These are phyloP conservation scores for Eudorina sp. DNA, from an alignment of 139 green algal genomes.

Conservation along the genomic window DNA sequence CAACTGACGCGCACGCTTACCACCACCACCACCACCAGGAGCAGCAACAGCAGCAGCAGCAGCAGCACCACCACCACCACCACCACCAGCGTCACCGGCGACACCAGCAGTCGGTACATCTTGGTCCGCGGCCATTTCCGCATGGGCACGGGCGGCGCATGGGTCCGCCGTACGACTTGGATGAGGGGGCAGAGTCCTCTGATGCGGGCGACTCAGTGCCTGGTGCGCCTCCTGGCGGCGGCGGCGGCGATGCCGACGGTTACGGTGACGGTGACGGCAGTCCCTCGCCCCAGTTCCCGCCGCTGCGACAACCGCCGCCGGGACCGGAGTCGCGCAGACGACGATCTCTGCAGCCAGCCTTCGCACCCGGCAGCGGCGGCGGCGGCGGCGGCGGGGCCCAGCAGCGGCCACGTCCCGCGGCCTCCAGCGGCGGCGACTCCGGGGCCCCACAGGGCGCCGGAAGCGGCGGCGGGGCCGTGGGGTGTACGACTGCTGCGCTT, in stretches of 20 bases:
- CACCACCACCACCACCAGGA: neutral
- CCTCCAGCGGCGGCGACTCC: conserved; percentile 10
- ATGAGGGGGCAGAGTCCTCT: neutral
- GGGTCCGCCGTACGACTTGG: neutral
- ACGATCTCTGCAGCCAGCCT: neutral
- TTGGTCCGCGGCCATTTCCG: too few species aligned
- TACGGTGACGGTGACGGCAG: neutral
- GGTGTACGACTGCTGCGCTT: too few species aligned
- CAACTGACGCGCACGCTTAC: too few species aligned
- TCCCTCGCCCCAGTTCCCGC: neutral
- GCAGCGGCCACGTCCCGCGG: neutral
- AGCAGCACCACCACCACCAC: neutral
- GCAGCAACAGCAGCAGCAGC: neutral
- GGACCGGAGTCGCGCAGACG: neutral
- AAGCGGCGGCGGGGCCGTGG: neutral
- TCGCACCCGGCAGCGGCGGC: neutral
- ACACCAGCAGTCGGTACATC: neutral
- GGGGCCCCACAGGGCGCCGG: neutral
- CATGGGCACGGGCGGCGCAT: too few species aligned
- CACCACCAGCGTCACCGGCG: neutral
- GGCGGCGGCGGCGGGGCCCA: too few species aligned
- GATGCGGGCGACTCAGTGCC: conserved; percentile 8
- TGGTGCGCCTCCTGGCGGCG: too few species aligned
- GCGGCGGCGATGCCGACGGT: neutral
- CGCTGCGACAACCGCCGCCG: neutral